Percentiles rank a stretch among this genome's conserved stretches.
Conservation (phyloP, 345 rosid species). For the Hirschfeldia incana region DNA sequence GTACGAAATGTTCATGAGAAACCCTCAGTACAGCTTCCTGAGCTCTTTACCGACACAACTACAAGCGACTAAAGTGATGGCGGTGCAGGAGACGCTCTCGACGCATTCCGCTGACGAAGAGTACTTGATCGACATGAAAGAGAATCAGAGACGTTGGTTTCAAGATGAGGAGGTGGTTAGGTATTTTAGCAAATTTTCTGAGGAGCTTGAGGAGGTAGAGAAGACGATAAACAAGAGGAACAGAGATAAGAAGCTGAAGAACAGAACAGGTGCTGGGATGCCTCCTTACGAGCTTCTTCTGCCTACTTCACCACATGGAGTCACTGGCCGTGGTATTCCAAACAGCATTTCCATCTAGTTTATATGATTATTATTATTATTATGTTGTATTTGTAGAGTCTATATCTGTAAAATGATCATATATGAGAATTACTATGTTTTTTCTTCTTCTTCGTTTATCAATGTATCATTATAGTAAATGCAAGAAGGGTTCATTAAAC, state of each 20-base stretch:
- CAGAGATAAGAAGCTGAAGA: constrained; percentile 54
- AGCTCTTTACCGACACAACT: constrained; percentile 78
- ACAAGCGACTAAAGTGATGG: constrained; percentile 97
- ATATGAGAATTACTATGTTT: neutral
- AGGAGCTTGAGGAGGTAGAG: constrained; percentile 66
- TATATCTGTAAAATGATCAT: neutral
- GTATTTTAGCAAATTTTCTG: constrained; percentile 55
- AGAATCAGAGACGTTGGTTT: constrained; percentile 65
- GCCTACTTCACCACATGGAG: constrained; percentile 83
- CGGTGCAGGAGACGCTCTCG: constrained; percentile 85
- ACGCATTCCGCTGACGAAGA: constrained; percentile 92
- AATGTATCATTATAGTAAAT: constrained; percentile 7
- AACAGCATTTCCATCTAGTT: constrained; percentile 80
- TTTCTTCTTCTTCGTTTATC: neutral
- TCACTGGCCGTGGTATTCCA: constrained; percentile 92
- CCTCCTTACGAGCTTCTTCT: constrained; percentile 86
- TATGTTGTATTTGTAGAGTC: constrained; percentile 3
- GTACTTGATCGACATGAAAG: constrained; percentile 64
- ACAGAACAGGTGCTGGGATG: constrained; percentile 87
- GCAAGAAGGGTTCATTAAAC: constrained; percentile 6
- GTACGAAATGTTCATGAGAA: constrained; percentile 59
- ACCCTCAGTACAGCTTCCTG: constrained; percentile 70
- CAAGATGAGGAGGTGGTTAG: constrained; percentile 54
- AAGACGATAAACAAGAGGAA: constrained; percentile 60
- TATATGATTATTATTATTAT: neutral